Conservation (phyloP, 108 stramenopile species). For the Nannochloropsis oceanica region DNA sequence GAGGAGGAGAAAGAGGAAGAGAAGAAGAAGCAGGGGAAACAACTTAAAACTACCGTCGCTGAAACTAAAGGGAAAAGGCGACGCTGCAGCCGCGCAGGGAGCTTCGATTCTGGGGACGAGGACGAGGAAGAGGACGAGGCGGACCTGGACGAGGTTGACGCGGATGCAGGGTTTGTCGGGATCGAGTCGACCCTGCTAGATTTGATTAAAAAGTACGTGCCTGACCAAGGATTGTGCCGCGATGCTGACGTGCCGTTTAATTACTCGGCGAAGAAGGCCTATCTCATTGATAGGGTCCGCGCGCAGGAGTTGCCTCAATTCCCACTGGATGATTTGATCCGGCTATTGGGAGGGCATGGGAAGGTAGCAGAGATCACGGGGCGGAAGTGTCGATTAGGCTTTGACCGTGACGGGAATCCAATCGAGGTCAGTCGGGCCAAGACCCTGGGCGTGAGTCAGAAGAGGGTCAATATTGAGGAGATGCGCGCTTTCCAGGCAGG, state of each 20-base stretch:
- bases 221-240: not conserved
- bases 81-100: no score
- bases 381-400: slow-evolving; percentile 17
- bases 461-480: slow-evolving; percentile 44
- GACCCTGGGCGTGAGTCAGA: not conserved
- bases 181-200: not conserved
- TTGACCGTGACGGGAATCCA: not conserved
- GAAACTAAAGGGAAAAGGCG: no score
- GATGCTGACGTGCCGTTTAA: not conserved
- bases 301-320: slow-evolving; percentile 39
- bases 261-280: not conserved
- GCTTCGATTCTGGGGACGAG: not conserved
- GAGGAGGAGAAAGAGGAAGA: not conserved
- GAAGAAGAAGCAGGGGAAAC: not conserved
- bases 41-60: not conserved
- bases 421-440: slow-evolving; percentile 21
- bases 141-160: not conserved
- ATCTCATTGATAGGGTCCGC: not conserved
- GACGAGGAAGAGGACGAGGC: not conserved
- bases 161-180: no score
- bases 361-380: slow-evolving; percentile 54
- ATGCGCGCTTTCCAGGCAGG: slow-evolving; percentile 44
- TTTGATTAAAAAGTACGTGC: not conserved
- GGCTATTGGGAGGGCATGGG: slow-evolving; percentile 45
- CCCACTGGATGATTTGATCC: slow-evolving; percentile 49